Evolutionary conservation across 78 protist genomes (phyloP).

Genomic region (Dictyostelium discoideum): dicty_2.7 NC_007089.4:245001-245500

Average conservation of each 20-base stretch:
- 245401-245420: not conserved
- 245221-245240: not conserved
- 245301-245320: no score
- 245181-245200: not conserved
- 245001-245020: slow-evolving; percentile 34
- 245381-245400: not conserved
- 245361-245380: not conserved
- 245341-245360: not conserved
- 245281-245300: no score
- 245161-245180: not conserved
- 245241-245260: not conserved
- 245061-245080: slow-evolving; percentile 13
- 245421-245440: not conserved
- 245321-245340: not conserved
- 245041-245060: slow-evolving; percentile 69
- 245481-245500: not conserved
- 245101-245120: not conserved
- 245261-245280: not conserved
- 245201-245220: no score
- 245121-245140: not conserved
- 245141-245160: not conserved
- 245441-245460: not conserved
- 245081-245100: not conserved
- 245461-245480: not conserved
- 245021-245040: slow-evolving; percentile 49